These are phyloP conservation scores for Dunaliella primolecta DNA, from an alignment of 139 green algal species.

Conservation along the genomic window DNA sequence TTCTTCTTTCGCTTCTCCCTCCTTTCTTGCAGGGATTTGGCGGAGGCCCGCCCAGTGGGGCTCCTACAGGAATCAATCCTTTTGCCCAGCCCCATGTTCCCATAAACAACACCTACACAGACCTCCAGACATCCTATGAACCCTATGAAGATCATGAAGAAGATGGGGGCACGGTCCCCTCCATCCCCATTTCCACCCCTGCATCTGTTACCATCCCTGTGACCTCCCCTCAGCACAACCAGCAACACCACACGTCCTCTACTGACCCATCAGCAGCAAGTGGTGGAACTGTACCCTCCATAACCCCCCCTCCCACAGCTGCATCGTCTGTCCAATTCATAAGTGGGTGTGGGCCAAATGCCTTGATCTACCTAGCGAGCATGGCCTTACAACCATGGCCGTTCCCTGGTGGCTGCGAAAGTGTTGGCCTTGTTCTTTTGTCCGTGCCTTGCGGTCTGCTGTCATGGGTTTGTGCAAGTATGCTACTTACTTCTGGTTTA, in stretches of 20 bases:
- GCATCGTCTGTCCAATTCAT: neutral
- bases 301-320: neutral
- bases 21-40: neutral
- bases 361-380: no score
- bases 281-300: neutral
- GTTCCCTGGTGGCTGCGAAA: no score
- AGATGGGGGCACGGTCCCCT: neutral
- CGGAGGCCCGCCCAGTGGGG: no score
- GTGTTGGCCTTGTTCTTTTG: no score
- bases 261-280: no score
- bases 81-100: slow-evolving; percentile 4
- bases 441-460: no score
- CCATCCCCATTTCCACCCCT: neutral
- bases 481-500: no score
- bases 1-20: no score
- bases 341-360: no score
- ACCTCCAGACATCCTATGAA: neutral
- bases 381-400: no score
- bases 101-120: neutral
- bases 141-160: neutral
- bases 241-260: neutral
- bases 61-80: slow-evolving; percentile 2
- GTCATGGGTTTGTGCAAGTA: no score
- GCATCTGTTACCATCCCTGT: neutral
- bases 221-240: neutral